These are phyloP conservation scores for Talaromyces thailandensis DNA, from an alignment of 495 filamentous ascomycete genomes.

Conservation along the genomic window DNA sequence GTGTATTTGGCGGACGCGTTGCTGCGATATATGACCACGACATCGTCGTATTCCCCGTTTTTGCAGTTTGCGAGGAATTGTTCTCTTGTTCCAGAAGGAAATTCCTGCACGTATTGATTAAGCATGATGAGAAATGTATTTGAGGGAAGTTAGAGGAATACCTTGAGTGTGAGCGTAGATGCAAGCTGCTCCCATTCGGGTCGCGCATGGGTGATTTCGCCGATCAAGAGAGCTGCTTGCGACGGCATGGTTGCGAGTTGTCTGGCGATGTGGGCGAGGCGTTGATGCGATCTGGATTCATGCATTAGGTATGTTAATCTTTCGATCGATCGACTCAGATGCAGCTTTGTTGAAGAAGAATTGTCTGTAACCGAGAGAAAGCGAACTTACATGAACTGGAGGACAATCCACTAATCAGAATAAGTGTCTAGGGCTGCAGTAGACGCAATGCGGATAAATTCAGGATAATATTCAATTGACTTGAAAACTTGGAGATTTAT, in stretches of 20 bases:
- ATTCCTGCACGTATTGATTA: constrained; percentile 31
- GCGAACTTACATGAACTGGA: background rate
- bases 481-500: background rate
- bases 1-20: constrained; percentile 52
- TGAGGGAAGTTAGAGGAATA: constrained; percentile 11
- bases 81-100: constrained; percentile 39
- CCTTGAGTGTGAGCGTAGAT: constrained; percentile 45
- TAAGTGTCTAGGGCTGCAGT: no score
- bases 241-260: constrained; percentile 19
- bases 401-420: background rate
- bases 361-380: background rate
- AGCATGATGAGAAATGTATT: background rate
- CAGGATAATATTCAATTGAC: background rate
- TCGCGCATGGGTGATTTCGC: constrained; percentile 42
- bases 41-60: constrained; percentile 46
- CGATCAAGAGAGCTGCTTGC: constrained; percentile 47
- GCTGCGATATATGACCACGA: constrained; percentile 49
- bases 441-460: background rate
- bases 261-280: background rate
- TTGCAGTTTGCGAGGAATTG: constrained; percentile 45
- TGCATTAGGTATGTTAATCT: background rate
- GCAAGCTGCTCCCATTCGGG: constrained; percentile 49
- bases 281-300: background rate
- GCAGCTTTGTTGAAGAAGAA: background rate
- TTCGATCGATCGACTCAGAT: background rate